Conservation (phyloP, 192 early-diverging fungal species). For the Paraglomus brasilianum region DNA sequence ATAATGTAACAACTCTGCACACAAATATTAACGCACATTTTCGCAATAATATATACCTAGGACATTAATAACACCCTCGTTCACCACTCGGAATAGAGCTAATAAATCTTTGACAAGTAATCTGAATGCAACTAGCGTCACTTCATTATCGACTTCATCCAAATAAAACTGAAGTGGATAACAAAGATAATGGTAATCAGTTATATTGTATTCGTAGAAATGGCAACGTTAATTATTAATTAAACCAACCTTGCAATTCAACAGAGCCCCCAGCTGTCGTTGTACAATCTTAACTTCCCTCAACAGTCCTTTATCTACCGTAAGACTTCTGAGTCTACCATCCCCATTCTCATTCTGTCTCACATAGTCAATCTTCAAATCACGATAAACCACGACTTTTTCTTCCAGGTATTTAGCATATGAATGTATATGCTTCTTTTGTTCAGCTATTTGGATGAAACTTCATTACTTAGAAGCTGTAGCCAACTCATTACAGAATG, state of each 20-base stretch:
- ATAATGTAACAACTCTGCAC: not conserved
- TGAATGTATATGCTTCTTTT: conserved; percentile 62
- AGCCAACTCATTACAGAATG: no score
- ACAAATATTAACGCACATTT: conserved; percentile 19
- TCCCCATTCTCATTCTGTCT: conserved; percentile 40
- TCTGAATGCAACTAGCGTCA: conserved; percentile 69
- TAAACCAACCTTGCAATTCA: conserved; percentile 67
- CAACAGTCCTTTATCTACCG: conserved; percentile 61
- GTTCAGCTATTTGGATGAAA: conserved; percentile 33
- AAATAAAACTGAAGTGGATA: conserved; percentile 62
- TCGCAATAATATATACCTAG: conserved; percentile 37
- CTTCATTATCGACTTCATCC: conserved; percentile 70
- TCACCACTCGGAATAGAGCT: conserved; percentile 68
- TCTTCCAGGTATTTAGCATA: conserved; percentile 74
- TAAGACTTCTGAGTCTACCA: conserved; percentile 55
- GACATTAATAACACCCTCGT: conserved; percentile 77
- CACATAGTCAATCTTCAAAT: conserved; percentile 66
- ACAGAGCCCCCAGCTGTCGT: conserved; percentile 60
- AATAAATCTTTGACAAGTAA: conserved; percentile 72
- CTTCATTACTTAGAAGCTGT: no score
- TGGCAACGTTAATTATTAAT: not conserved
- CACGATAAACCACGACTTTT: conserved; percentile 61
- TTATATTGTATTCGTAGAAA: conserved; percentile 4
- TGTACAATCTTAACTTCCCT: conserved; percentile 63
- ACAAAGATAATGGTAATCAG: conserved; percentile 4